Evolutionary conservation across 1,284 basidiomycete genomes (phyloP), one percentile per base, ranked within the genome.

Genomic region (Rhodotorula mucilaginosa): DNA sequence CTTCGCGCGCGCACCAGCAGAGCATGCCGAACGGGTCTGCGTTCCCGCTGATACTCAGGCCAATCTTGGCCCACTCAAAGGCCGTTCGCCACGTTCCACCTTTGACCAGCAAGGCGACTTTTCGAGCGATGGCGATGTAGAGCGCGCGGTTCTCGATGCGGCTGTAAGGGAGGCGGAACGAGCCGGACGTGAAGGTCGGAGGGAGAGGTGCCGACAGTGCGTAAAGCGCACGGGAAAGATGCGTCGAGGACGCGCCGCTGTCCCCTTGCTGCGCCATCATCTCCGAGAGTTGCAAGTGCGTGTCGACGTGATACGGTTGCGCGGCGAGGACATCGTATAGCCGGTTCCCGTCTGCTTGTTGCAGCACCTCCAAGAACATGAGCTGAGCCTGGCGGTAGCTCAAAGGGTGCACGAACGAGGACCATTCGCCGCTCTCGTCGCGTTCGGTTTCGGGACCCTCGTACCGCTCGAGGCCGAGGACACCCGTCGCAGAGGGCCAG

Each of bases 71-170:
- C 78, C 93, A 93, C 80, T 95, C 92, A 80, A 95, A 94, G 0
- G 92, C 88, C 0, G 94, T 93, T 15, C 91, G 86, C 70, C 89
- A 87, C 75, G 91, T 91, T 1, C 94, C 94, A 39, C 94, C 84
- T n/a, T 92, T 87, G 67, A 90, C 88, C 8, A 95, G 62, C 21
- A 74, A 51, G 21, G 39, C 49, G 44, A 67, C 65, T 44, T 79
- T 77, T 16, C 75, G 69, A 3, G 78, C 76, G n/a, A 80, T 63
- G 10, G 78, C 80, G 52, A 92, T 85, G 82, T 88, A 93, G 80
- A 94, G 90, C 0, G 89, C 89, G n/a, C 92, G 83, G 77, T 92
- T 93, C 79, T 93, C 91, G 18, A 92, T 89, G 26, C 82, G 84
- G 77, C 91, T 88, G 80, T 96, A 97, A 79, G 95, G 92, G 3